These are phyloP conservation scores for Intubia oerlemansii DNA, from an alignment of 2,329 filamentous ascomycete species.

Conservation along the genomic window DNA sequence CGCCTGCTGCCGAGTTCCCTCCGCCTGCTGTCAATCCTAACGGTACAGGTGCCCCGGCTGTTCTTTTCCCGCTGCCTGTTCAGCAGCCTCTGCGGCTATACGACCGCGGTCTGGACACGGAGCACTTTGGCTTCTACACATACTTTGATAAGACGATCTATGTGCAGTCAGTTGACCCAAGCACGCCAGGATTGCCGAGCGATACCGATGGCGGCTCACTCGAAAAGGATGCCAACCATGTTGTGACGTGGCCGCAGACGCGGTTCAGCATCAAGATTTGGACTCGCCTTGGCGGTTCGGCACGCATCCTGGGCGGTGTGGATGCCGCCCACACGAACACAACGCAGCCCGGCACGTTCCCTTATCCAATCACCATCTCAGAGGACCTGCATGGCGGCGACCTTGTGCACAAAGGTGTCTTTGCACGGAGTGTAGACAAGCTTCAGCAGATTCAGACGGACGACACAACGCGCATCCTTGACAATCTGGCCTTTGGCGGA, in stretches of 20 bases:
- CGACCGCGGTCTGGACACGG: slow-evolving; percentile 57
- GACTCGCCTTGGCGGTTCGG: slow-evolving; percentile 29
- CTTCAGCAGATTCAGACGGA: slow-evolving; percentile 21
- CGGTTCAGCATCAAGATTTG: slow-evolving; percentile 44
- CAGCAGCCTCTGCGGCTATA: slow-evolving; percentile 71
- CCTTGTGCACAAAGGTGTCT: slow-evolving; percentile 27
- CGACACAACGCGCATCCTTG: slow-evolving; percentile 22
- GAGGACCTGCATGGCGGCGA: slow-evolving; percentile 42
- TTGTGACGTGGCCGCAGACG: slow-evolving; percentile 38
- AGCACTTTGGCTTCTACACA: slow-evolving; percentile 87
- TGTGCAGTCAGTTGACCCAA: slow-evolving; percentile 31
- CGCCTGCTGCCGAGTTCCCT: slow-evolving; percentile 22
- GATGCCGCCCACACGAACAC: slow-evolving; percentile 9
- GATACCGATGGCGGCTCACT: slow-evolving; percentile 33
- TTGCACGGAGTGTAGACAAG: slow-evolving; percentile 24
- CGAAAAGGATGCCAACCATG: slow-evolving; percentile 28
- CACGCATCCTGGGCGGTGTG: slow-evolving; percentile 3
- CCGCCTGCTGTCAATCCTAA: slow-evolving; percentile 39
- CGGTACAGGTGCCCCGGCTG: slow-evolving; percentile 50
- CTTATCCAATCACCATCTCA: slow-evolving; percentile 39
- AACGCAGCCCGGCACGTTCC: slow-evolving; percentile 34
- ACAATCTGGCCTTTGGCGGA: slow-evolving; percentile 28
- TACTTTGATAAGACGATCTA: slow-evolving; percentile 83
- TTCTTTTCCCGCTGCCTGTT: slow-evolving; percentile 45
- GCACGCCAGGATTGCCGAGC: slow-evolving; percentile 15